Percentiles rank a stretch among this genome's conserved stretches.
phyloP scores from a whole-genome alignment of 1,284 basidiomycete genomes.

The Apiotrichum domesticum region DNA sequence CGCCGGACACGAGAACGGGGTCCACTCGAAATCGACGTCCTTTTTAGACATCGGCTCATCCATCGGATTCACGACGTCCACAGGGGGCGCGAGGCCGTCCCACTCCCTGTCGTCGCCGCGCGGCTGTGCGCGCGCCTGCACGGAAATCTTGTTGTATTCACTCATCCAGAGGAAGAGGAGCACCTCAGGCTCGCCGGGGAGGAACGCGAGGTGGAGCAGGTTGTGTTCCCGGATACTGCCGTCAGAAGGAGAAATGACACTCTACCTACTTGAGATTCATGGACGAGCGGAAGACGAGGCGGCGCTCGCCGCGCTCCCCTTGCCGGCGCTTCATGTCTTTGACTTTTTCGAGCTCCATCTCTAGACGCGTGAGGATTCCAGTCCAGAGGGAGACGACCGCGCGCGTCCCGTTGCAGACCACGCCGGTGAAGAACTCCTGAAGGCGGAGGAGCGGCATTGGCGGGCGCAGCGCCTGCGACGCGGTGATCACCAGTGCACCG shows the following conservation, averaged over 20 bases:
- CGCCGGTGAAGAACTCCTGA: slow-evolving; percentile 43
- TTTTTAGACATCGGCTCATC: slow-evolving; percentile 6
- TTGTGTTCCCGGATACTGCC: slow-evolving; percentile 67
- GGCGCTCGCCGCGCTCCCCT: no score
- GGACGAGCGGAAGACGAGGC: not conserved
- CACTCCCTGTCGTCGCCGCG: slow-evolving; percentile 22
- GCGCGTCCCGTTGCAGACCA: slow-evolving; percentile 26
- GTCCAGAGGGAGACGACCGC: slow-evolving; percentile 43
- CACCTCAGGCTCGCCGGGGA: slow-evolving; percentile 53
- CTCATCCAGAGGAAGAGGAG: slow-evolving; percentile 57
- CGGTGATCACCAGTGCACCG: slow-evolving; percentile 29
- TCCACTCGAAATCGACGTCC: slow-evolving; percentile 29
- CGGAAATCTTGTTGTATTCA: slow-evolving; percentile 50
- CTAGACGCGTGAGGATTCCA: slow-evolving; percentile 41
- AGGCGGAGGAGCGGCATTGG: slow-evolving; percentile 34
- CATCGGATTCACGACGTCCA: slow-evolving; percentile 57
- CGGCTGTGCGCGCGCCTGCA: slow-evolving; percentile 58
- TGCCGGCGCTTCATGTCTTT: slow-evolving; percentile 26
- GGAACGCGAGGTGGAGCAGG: slow-evolving; percentile 63
- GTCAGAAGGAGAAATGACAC: not conserved
- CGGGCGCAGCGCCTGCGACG: slow-evolving; percentile 26
- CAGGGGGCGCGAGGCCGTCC: slow-evolving; percentile 15
- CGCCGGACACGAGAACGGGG: slow-evolving; percentile 45
- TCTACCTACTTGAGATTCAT: slow-evolving; percentile 43
- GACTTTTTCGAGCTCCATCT: slow-evolving; percentile 38